Conservation (phyloP, 495 filamentous ascomycete species). For the Aspergillus mulundensis region DNA sequence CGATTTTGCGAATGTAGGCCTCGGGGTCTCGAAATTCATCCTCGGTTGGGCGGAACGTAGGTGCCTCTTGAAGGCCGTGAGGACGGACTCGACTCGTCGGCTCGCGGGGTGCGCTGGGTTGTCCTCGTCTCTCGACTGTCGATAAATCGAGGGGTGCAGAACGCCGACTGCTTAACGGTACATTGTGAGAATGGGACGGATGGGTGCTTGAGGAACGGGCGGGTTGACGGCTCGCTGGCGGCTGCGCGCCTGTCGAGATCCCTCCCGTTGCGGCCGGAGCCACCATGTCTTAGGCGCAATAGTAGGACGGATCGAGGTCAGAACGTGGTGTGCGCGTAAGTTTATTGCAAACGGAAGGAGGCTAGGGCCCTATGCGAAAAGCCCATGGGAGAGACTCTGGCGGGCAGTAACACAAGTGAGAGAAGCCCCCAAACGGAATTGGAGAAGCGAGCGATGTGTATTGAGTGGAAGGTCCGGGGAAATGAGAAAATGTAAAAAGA, state of each 20-base stretch:
- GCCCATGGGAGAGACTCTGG: conserved; percentile 30
- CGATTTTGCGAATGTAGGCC: conserved; percentile 86
- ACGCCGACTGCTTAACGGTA: conserved; percentile 65
- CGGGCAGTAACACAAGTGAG: conserved; percentile 10
- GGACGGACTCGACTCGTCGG: conserved; percentile 69
- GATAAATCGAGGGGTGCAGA: conserved; percentile 75
- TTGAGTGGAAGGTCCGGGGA: conserved; percentile 2
- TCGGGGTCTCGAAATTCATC: conserved; percentile 95
- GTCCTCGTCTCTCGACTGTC: conserved; percentile 87
- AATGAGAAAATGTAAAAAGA: conserved; percentile 11
- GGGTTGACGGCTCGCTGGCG: conserved; percentile 34
- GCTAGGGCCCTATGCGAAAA: conserved; percentile 29
- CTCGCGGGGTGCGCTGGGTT: conserved; percentile 70
- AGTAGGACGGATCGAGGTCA: conserved; percentile 10
- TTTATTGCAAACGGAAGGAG: conserved; percentile 26
- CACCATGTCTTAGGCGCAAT: conserved; percentile 42
- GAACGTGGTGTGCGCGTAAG: conserved; percentile 19
- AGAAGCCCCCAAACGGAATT: conserved; percentile 1
- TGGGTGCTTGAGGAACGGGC: conserved; percentile 41
- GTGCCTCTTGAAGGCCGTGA: conserved; percentile 84
- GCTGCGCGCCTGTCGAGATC: conserved; percentile 37
- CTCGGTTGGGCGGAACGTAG: conserved; percentile 83
- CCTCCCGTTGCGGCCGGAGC: conserved; percentile 49
- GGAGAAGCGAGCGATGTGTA: conserved; percentile 3
- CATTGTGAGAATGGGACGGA: conserved; percentile 50